Conservation (phyloP, 805 yeast genomes). For the Peterozyma xylosa region DNA sequence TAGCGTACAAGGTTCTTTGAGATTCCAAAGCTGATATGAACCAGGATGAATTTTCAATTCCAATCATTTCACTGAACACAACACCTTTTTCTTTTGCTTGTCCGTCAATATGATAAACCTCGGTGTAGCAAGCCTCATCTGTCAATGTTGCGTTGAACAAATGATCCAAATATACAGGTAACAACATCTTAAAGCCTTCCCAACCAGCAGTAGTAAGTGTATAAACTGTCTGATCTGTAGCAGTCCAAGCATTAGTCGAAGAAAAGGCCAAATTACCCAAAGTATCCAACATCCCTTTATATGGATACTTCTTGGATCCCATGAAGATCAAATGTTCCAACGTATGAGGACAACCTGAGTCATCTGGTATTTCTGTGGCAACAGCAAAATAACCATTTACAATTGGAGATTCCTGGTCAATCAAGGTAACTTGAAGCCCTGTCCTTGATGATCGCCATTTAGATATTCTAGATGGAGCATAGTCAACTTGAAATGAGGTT, state of each 20-base stretch:
- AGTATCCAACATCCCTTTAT: slow-evolving; percentile 83
- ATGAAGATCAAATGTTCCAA: slow-evolving; percentile 88
- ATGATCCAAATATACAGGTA: slow-evolving; percentile 90
- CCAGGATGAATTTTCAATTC: slow-evolving; percentile 73
- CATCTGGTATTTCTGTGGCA: slow-evolving; percentile 83
- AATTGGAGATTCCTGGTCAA: slow-evolving; percentile 77
- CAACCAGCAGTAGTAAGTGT: slow-evolving; percentile 91
- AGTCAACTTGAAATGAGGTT: slow-evolving; percentile 56
- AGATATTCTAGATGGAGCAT: slow-evolving; percentile 61
- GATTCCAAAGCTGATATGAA: slow-evolving; percentile 53
- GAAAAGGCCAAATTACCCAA: slow-evolving; percentile 81
- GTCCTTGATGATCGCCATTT: slow-evolving; percentile 78
- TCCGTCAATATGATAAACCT: slow-evolving; percentile 92
- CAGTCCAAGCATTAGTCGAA: slow-evolving; percentile 94
- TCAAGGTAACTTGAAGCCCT: slow-evolving; percentile 72
- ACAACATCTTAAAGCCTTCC: slow-evolving; percentile 79
- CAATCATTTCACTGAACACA: slow-evolving; percentile 96
- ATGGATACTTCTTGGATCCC: slow-evolving; percentile 88
- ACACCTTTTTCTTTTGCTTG: slow-evolving; percentile 91
- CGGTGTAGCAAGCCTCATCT: slow-evolving; percentile 87
- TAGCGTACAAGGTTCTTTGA: slow-evolving; percentile 47
- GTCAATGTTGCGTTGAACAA: slow-evolving; percentile 77
- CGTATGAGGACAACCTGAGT: slow-evolving; percentile 93
- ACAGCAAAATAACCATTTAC: slow-evolving; percentile 94
- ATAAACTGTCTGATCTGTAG: slow-evolving; percentile 91